Conservation (phyloP, 2,329 filamentous ascomycete genomes). For the Paecilomyces formosus region DNA sequence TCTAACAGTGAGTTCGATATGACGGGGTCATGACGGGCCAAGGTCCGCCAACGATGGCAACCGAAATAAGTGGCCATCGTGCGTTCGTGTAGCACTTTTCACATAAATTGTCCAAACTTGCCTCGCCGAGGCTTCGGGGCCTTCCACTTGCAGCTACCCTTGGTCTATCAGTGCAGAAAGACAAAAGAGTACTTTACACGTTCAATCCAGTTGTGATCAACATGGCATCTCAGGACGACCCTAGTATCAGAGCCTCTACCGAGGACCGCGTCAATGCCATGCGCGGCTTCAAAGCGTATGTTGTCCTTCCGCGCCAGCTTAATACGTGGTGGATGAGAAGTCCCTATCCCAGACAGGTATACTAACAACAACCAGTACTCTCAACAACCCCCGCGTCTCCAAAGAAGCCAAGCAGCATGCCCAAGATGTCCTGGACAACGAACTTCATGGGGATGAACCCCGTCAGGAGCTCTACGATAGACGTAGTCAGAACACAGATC, state of each 20-base stretch:
- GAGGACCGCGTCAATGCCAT: slow-evolving; percentile 10
- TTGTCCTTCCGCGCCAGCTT: background rate
- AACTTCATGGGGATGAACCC: slow-evolving; percentile 10
- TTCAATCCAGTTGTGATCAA: background rate
- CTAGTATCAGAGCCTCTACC: slow-evolving; percentile 5
- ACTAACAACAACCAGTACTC: slow-evolving; percentile 6
- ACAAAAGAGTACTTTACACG: background rate
- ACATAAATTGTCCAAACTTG: background rate
- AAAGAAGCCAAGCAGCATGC: slow-evolving; percentile 18
- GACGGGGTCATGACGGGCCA: slow-evolving; percentile 3
- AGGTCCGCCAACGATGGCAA: background rate
- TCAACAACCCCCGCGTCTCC: slow-evolving; percentile 14
- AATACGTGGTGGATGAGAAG: too few species aligned
- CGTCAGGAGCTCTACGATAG: slow-evolving; percentile 7
- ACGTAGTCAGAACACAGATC: slow-evolving; percentile 6
- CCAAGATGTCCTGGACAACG: slow-evolving; percentile 13
- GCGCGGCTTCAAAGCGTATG: slow-evolving; percentile 11
- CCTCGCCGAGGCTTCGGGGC: background rate
- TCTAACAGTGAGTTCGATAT: background rate
- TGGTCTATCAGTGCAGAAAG: background rate
- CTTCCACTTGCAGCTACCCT: background rate
- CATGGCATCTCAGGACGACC: slow-evolving; percentile 7
- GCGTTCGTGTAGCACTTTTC: background rate
- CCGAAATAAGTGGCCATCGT: background rate
- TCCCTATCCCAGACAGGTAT: too few species aligned